phyloP scores from a whole-genome alignment of 108 stramenopile genomes.

The Aureococcus anophagefferens region DNA sequence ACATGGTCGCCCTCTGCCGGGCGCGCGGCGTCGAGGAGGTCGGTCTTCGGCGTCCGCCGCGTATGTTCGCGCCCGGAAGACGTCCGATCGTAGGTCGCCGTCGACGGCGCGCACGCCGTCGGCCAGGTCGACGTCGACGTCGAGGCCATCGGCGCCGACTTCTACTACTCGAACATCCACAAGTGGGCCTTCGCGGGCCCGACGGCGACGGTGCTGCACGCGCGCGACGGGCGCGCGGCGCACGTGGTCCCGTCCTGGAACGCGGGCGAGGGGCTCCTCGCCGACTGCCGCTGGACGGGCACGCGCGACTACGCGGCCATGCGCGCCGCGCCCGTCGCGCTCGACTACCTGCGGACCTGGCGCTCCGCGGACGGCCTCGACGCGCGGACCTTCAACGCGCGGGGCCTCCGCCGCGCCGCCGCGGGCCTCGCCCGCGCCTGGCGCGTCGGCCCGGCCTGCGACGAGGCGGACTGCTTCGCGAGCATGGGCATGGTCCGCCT shows the following conservation, averaged over 20 bases:
- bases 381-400: too few relatives aligned
- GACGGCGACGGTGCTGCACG: neutral
- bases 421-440: too few relatives aligned
- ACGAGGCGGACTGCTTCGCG: neutral
- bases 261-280: neutral
- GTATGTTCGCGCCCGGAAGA: too few relatives aligned
- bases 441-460: too few relatives aligned
- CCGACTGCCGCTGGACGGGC: neutral
- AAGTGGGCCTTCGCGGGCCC: neutral
- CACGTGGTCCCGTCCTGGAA: neutral
- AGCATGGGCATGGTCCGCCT: neutral
- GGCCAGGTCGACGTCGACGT: neutral
- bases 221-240: neutral
- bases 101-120: neutral
- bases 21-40: neutral
- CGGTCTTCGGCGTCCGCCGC: too few relatives aligned
- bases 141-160: neutral
- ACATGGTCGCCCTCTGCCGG: neutral
- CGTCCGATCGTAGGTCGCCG: too few relatives aligned
- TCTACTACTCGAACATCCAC: neutral
- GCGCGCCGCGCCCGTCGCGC: neutral
- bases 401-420: too few relatives aligned
- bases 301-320: neutral
- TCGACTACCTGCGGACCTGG: neutral
- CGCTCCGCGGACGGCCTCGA: neutral